phyloP scores from a whole-genome alignment of 495 filamentous ascomycete species.

The Neurospora intermedia region DNA sequence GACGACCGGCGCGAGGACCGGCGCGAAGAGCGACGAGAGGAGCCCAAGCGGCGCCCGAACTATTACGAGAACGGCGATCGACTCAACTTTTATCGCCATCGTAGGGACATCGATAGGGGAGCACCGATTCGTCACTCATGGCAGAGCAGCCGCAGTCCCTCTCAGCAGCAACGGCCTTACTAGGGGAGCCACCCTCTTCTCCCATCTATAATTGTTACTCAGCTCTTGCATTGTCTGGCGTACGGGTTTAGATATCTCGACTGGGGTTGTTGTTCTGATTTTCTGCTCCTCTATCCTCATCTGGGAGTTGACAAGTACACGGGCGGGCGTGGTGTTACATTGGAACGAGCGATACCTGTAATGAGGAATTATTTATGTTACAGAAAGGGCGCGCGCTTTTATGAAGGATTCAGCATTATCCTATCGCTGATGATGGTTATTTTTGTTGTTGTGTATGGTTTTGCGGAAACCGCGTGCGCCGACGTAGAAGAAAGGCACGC shows the following conservation, averaged over 20 bases:
- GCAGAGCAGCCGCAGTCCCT: slow-evolving; percentile 21
- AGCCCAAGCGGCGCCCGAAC: slow-evolving; percentile 17
- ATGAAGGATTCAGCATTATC: neutral
- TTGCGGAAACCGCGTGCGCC: neutral
- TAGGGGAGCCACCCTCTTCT: neutral
- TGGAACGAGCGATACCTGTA: neutral
- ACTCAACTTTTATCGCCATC: slow-evolving; percentile 24
- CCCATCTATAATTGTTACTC: slow-evolving; percentile 9
- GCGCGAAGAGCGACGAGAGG: slow-evolving; percentile 23
- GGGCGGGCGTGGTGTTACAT: neutral
- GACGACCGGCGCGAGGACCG: slow-evolving; percentile 21
- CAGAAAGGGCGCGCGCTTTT: neutral
- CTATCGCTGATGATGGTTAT: neutral
- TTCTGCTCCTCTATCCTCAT: neutral
- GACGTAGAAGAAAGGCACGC: neutral
- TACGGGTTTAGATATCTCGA: slow-evolving; percentile 1
- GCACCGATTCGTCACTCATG: slow-evolving; percentile 19
- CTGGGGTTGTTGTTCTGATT: neutral
- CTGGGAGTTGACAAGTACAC: neutral
- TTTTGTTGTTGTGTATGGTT: neutral
- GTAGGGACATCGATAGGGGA: slow-evolving; percentile 16
- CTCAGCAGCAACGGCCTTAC: slow-evolving; percentile 21
- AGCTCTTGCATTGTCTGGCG: slow-evolving; percentile 15
- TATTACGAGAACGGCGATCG: slow-evolving; percentile 26
- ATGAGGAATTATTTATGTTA: neutral